Percentiles rank a stretch among this genome's conserved stretches.
Evolutionary conservation across 495 filamentous ascomycete genomes (phyloP).

Genomic region (Trichoderma gamsii): DNA sequence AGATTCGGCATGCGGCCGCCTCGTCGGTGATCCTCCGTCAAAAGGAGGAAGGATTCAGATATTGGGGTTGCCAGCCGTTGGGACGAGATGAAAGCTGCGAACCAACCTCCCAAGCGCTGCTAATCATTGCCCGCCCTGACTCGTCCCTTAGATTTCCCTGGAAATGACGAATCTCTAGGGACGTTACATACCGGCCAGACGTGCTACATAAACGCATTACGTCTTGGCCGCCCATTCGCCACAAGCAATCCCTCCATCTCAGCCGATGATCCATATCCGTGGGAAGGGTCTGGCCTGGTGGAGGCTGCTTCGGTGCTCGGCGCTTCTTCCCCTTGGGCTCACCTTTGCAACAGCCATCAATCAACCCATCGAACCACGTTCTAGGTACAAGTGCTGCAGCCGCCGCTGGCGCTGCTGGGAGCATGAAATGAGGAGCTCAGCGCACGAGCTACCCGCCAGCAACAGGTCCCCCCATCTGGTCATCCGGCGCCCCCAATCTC

Average conservation of each 20-base stretch:
- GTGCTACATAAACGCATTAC: slow-evolving; percentile 13
- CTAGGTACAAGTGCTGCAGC: background rate
- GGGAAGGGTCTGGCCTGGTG: background rate
- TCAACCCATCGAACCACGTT: background rate
- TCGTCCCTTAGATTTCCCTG: background rate
- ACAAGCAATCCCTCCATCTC: background rate
- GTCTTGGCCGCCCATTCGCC: slow-evolving; percentile 13
- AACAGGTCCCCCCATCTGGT: background rate
- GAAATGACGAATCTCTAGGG: background rate
- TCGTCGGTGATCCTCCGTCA: background rate
- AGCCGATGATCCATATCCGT: background rate
- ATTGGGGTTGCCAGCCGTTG: background rate
- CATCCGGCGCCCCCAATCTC: background rate
- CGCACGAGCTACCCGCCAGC: background rate
- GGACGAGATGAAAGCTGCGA: background rate
- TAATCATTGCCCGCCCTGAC: background rate
- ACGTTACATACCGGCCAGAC: background rate
- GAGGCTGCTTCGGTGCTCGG: slow-evolving; percentile 10
- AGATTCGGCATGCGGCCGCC: background rate
- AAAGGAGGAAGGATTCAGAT: background rate
- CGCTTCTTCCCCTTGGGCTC: slow-evolving; percentile 9
- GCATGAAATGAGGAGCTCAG: background rate
- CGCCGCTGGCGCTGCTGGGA: slow-evolving; percentile 10
- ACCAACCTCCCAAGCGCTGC: background rate
- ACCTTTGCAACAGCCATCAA: background rate